Evolutionary conservation across 2,329 filamentous ascomycete species (phyloP), one percentile per base, ranked within the genome.

Genomic region (Fusarium sulawesiense): DNA sequence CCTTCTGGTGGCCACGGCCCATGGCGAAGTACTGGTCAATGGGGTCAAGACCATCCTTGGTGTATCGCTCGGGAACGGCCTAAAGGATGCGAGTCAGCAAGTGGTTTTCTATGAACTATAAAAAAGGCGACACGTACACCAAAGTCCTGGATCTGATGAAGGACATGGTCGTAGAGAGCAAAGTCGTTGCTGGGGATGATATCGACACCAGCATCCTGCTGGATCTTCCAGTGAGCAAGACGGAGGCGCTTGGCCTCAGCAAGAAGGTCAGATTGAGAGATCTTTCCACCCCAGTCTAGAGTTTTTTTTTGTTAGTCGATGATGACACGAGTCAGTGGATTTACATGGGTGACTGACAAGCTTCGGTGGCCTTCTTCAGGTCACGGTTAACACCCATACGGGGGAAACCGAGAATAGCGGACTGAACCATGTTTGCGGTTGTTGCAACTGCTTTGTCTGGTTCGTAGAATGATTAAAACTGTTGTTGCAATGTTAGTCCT

Each of bases 121-220:
- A 40, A n/a, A 18, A 23, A 48, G 20, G 48, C 60, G 20, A 41
- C 56, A 85, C 92, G 82, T 89, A 95, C 93, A 83, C 93, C 93
- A 82, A 98, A 98, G 84, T 97, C 91, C 87, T 98, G 94, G 83
- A 98, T 98, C 87, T 98, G 95, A 85, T 94, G 92, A 72, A 98
- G 91, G 79, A 98, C 93, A 81, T 98, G 95, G 83, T 98, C 95
- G 85, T 99, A 99, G 86, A 94, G 94, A 76, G 96, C 94, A 81
- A 99, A 99, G 90, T 99, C 96, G 83, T 99, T 99, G 92, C 93
- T 97, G 82, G 96, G 96, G 81, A 99, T 98, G 85, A 96, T 87
- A 80, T 98, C 93, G 83, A 98, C 94, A 80, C 96, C 96, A 75
- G 96, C 96, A 84, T 97, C 91, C 89, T 99, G 95, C 88, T 99